Conservation (phyloP, 805 yeast species). For the Kurtzmaniella fragi region DNA sequence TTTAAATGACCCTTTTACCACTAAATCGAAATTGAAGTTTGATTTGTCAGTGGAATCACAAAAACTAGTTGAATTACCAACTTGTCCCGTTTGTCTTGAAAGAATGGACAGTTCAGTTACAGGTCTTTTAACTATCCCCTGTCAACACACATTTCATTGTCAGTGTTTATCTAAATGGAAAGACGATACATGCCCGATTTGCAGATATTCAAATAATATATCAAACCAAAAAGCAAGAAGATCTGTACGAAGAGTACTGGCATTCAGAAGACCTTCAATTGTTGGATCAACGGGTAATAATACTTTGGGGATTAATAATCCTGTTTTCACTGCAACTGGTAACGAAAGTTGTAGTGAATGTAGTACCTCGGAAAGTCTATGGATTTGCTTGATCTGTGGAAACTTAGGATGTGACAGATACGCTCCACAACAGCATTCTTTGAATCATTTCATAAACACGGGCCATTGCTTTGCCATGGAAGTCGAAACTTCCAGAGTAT, state of each 20-base stretch:
- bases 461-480: conserved; percentile 93
- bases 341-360: conserved; percentile 50
- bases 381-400: conserved; percentile 91
- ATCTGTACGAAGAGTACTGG: conserved; percentile 30
- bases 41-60: conserved; percentile 1
- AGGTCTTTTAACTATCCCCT: conserved; percentile 81
- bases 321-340: conserved; percentile 10
- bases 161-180: conserved; percentile 84
- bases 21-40: conserved; percentile 2
- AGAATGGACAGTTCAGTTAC: conserved; percentile 77
- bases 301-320: neutral
- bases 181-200: conserved; percentile 87
- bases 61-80: conserved; percentile 60
- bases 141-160: conserved; percentile 92
- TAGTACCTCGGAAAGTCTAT: conserved; percentile 54
- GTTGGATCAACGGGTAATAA: neutral
- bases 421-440: conserved; percentile 74
- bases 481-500: conserved; percentile 73
- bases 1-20: conserved; percentile 69
- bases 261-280: conserved; percentile 7
- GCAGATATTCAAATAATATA: conserved; percentile 62
- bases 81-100: conserved; percentile 91
- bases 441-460: conserved; percentile 70
- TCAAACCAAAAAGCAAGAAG: conserved; percentile 31
- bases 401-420: conserved; percentile 90